Evolutionary conservation across 2,329 filamentous ascomycete genomes (phyloP).

Genomic region (Monosporascus sp.): DNA sequence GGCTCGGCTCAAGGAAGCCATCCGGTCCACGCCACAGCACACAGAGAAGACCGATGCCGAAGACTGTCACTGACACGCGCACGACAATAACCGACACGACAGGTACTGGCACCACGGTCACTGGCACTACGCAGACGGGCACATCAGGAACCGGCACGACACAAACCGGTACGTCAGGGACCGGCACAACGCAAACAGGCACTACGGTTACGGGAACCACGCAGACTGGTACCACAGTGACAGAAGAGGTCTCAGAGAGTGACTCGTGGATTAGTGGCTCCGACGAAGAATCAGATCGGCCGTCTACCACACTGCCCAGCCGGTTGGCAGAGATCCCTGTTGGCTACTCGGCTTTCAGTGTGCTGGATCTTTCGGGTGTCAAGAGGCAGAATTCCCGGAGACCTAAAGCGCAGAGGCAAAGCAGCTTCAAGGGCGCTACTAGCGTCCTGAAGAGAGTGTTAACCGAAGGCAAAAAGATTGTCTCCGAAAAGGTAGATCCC

Average conservation of each 20-base stretch:
- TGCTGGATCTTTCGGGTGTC: constrained; percentile 50
- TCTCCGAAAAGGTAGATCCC: constrained; percentile 54
- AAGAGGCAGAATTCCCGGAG: constrained; percentile 36
- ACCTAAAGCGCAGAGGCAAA: constrained; percentile 45
- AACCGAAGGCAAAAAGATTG: constrained; percentile 59
- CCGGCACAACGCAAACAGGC: constrained; percentile 11
- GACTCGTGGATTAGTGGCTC: constrained; percentile 29
- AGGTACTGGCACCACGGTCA: constrained; percentile 1
- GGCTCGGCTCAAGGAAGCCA: constrained; percentile 19
- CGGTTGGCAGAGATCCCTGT: constrained; percentile 57
- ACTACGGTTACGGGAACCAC: constrained; percentile 16
- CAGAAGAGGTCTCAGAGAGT: constrained; percentile 27
- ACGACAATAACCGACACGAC: not conserved
- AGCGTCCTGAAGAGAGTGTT: constrained; percentile 61
- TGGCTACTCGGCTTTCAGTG: constrained; percentile 62
- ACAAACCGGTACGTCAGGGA: not conserved
- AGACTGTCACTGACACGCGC: constrained; percentile 1
- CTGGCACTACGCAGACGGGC: constrained; percentile 13
- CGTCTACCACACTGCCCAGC: constrained; percentile 40
- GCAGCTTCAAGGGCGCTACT: constrained; percentile 56
- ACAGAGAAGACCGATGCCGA: constrained; percentile 2
- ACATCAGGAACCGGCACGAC: constrained; percentile 2
- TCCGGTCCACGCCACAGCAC: constrained; percentile 16
- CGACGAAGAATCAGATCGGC: constrained; percentile 26
- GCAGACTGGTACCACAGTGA: constrained; percentile 22